Evolutionary conservation across 1,139 yeast species (phyloP), one percentile per base, ranked within the genome.

Genomic region (Scheffersomyces parashehatae): DNA sequence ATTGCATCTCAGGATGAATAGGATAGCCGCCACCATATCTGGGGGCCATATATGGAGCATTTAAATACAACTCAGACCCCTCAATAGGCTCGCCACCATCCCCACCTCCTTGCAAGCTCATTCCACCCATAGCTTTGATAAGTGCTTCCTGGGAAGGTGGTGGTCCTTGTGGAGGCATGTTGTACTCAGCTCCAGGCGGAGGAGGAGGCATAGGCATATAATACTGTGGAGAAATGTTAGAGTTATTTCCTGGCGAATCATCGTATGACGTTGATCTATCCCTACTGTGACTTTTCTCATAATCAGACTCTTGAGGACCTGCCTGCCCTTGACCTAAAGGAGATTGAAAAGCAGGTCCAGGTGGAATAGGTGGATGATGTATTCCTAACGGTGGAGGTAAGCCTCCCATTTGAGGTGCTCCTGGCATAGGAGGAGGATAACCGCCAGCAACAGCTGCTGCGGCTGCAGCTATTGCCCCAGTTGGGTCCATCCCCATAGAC

Each of bases 401-500:
- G 6, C 36, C 43, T 5, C 44, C 43, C 42, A 43, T 39, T 16
- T 36, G 46, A 11, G 41, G 46, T 3, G 38, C 39, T n/a, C 45
- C 46, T 11, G 41, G 34, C 5, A 37, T 33, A 16, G 40, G 47
- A 8, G 42, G 45, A 28, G 45, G 56, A 44, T 48, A 44, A 42
- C 59, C 40, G 29, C 49, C 46, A 40, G 53, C 48, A 38, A 57
- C 41, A 37, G 50, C 54, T 28, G 50, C 47, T n/a, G 57, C 45
- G 16, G 58, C 45, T 33, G 56, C 48, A 26, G 55, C 45, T 31
- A 52, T 51, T 36, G 70, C 62, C 51, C 59, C 53, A 11, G 63
- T 59, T n/a, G 71, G 70, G 48, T 66, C 71, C 54, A 66, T 53
- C 5, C 71, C 72, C 68, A 67, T 65, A 3, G 70, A 63, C 37